Conservation (phyloP, 805 yeast genomes). For the Maudiozyma pseudohumilis region DNA sequence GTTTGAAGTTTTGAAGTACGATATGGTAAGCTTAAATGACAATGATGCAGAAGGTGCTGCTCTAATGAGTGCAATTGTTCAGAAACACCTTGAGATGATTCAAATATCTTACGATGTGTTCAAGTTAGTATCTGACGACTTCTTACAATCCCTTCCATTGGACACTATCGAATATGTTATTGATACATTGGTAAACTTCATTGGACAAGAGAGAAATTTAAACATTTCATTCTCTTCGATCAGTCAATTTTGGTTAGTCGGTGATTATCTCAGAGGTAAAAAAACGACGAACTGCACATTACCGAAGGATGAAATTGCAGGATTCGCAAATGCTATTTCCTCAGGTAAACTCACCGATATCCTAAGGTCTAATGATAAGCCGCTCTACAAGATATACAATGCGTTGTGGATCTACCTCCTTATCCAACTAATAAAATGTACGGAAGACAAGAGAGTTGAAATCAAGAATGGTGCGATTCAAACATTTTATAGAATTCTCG, state of each 20-base stretch:
- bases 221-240: slow-evolving; percentile 87
- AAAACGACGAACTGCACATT: slow-evolving; percentile 2
- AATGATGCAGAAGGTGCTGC: slow-evolving; percentile 23
- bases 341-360: slow-evolving; percentile 20
- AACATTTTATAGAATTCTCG: slow-evolving; percentile 74
- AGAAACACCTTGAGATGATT: slow-evolving; percentile 42
- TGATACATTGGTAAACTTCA: slow-evolving; percentile 63
- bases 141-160: slow-evolving; percentile 60
- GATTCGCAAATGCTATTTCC: slow-evolving; percentile 7
- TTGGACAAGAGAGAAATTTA: slow-evolving; percentile 59
- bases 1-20: slow-evolving; percentile 34
- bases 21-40: slow-evolving; percentile 16
- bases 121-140: slow-evolving; percentile 78
- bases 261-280: slow-evolving; percentile 52
- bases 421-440: slow-evolving; percentile 49
- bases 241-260: slow-evolving; percentile 84
- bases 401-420: slow-evolving; percentile 58
- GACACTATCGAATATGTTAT: slow-evolving; percentile 54
- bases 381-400: slow-evolving; percentile 23
- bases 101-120: slow-evolving; percentile 68
- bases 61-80: slow-evolving; percentile 30
- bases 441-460: slow-evolving; percentile 59
- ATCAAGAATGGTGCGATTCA: slow-evolving; percentile 86
- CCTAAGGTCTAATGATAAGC: slow-evolving; percentile 16
- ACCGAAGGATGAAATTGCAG: neutral